Evolutionary conservation across 805 yeast species (phyloP), one percentile per base, ranked within the genome.

Genomic region (Starmerella sp.): DNA sequence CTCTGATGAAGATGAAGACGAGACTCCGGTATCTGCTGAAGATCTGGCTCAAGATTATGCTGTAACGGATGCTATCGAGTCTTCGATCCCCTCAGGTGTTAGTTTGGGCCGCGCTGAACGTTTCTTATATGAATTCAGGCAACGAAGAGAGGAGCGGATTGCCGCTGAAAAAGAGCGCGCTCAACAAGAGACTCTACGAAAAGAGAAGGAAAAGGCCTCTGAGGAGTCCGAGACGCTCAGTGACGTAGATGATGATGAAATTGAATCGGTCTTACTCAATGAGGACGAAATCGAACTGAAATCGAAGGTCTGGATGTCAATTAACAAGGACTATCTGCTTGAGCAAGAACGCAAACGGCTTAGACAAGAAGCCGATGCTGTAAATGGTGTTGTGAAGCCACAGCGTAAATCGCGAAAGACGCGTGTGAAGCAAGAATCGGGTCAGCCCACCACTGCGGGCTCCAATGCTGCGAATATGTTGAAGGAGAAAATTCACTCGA

Each of bases 301-400:
- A 67, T 90, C 88, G 61, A 76, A 84, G 57, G 79, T 90, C 3
- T 93, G 98, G 97, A 81, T 85, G 53, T 90, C 93, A 2, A 75
- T 87, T 41, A 90, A 95, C 68, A 86, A 85, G 57, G 97, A 90
- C 32, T 93, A 80, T 65, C 71, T 93, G 54, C 67, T 87, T 8
- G 93, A 84, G 48, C 95, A 88, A 69, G 97, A 91, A 63, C 79
- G 80, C 62, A 89, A 87, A 65, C 73, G 90, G 58, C 73, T 91
- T 57, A 87, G 90, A 66, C 77, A 77, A 52, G 95, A 89, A 66
- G 93, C 95, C 0, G 97, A 93, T 70, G 80, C 78, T 56, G 78
- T 86, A 34, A 84, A 91, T 0, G 98, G 97, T 57, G 71, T 79
- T 13, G 75, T 79, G 63, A 79, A 78, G 69, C 75, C 80, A 53